Evolutionary conservation across 805 yeast genomes (phyloP).

Genomic region (Ogataea nitratoaversa): DNA sequence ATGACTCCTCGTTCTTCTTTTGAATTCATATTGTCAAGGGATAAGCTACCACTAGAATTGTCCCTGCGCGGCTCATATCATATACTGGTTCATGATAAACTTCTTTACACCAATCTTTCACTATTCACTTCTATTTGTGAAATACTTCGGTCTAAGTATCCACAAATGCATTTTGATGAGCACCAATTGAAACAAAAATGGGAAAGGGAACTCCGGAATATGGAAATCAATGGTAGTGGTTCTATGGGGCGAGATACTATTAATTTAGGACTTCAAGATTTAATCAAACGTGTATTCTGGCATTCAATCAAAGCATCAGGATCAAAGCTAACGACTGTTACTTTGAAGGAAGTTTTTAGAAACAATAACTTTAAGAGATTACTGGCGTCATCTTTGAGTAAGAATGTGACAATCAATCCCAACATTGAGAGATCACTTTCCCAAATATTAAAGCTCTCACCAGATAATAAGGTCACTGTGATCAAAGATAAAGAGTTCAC

Average conservation of each 20-base stretch:
- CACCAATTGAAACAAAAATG: conserved; percentile 9
- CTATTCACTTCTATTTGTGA: conserved; percentile 14
- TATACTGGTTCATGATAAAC: conserved; percentile 25
- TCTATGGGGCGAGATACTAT: conserved; percentile 2
- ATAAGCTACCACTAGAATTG: not conserved
- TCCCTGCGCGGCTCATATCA: conserved; percentile 13
- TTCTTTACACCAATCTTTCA: conserved; percentile 17
- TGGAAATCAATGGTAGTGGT: conserved; percentile 1
- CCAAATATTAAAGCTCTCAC: conserved; percentile 17
- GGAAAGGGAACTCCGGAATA: conserved; percentile 15
- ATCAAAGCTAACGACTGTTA: not conserved
- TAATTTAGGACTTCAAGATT: conserved; percentile 12
- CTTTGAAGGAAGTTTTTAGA: conserved; percentile 4
- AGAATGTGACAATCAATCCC: conserved; percentile 6
- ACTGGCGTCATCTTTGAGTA: not conserved
- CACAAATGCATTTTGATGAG: conserved; percentile 4
- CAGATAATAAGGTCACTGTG: conserved; percentile 10
- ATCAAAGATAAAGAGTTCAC: conserved; percentile 22
- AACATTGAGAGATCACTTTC: conserved; percentile 5
- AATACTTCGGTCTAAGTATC: conserved; percentile 7
- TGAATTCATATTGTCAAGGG: too few species aligned
- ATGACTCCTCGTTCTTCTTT: not conserved
- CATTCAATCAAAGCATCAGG: conserved; percentile 10
- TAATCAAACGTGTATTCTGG: conserved; percentile 18
- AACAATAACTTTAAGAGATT: not conserved